phyloP scores from a whole-genome alignment of 2,329 filamentous ascomycete species.

The Pseudogymnoascus sp. region DNA sequence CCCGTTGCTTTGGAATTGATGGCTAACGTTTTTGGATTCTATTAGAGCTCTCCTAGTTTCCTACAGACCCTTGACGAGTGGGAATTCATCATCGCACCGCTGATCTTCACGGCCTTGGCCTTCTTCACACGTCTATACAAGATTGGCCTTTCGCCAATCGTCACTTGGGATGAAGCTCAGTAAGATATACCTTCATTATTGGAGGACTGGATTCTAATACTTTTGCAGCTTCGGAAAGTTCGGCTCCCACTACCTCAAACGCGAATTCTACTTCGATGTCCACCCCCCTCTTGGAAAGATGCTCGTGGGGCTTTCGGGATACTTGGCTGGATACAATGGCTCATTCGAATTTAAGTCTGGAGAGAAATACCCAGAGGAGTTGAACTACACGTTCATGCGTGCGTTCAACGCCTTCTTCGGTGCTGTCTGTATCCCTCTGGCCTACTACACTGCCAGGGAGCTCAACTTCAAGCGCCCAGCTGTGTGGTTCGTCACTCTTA shows the following conservation, averaged over 20 bases:
- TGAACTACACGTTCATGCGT: conserved; percentile 98
- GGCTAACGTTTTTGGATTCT: conserved; percentile 20
- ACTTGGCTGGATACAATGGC: conserved; percentile 95
- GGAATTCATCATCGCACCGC: conserved; percentile 53
- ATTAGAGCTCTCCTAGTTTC: conserved; percentile 44
- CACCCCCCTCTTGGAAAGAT: conserved; percentile 97
- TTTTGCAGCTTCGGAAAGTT: conserved; percentile 79
- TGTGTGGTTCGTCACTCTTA: conserved; percentile 90
- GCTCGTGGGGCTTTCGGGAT: conserved; percentile 91
- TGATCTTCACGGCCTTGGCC: conserved; percentile 53
- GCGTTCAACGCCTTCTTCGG: conserved; percentile 95
- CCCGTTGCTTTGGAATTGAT: conserved; percentile 4
- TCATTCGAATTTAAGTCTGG: conserved; percentile 99
- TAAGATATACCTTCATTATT: conserved; percentile 37
- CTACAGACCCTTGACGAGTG: conserved; percentile 55
- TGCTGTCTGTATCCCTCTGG: conserved; percentile 82
- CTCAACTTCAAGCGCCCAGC: conserved; percentile 77
- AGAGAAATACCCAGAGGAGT: conserved; percentile 84
- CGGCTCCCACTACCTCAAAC: conserved; percentile 96
- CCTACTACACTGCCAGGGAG: conserved; percentile 91
- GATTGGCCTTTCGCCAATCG: conserved; percentile 63
- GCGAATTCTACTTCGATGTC: conserved; percentile 98
- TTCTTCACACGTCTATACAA: conserved; percentile 62
- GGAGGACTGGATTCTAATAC: conserved; percentile 21
- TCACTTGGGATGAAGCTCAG: conserved; percentile 72